These are phyloP conservation scores for Atalantia buxifolia DNA, from an alignment of 345 rosid genomes.

Conservation along the genomic window DNA sequence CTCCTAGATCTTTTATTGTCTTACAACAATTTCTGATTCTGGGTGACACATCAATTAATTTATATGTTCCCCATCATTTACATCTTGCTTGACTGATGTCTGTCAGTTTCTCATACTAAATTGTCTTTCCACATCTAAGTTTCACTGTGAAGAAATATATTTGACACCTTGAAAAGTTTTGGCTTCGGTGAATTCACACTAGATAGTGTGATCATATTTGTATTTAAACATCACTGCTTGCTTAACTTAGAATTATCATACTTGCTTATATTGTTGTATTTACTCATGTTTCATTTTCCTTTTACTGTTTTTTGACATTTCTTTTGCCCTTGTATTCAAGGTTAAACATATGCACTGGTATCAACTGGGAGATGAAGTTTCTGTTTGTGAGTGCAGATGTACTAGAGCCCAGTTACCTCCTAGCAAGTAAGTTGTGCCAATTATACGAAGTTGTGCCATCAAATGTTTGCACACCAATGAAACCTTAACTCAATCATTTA, in stretches of 20 bases:
- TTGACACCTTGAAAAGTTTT: background rate
- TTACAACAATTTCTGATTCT: background rate
- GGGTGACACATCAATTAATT: background rate
- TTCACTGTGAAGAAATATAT: background rate
- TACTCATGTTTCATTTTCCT: background rate
- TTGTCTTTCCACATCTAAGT: background rate
- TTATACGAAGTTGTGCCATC: background rate
- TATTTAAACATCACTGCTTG: background rate
- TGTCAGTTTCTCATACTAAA: background rate
- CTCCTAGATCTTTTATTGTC: background rate
- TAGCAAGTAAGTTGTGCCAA: slow-evolving; percentile 68
- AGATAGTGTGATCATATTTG: background rate
- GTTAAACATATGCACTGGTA: slow-evolving; percentile 98
- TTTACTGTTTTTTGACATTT: background rate
- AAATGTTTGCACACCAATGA: background rate
- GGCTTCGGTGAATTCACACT: background rate
- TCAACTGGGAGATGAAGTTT: slow-evolving; percentile 59
- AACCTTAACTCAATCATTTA: background rate
- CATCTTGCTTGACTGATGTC: background rate
- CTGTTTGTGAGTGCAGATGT: slow-evolving; percentile 87
- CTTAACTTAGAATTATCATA: background rate
- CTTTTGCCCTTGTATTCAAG: slow-evolving; percentile 33
- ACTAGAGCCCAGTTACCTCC: slow-evolving; percentile 84
- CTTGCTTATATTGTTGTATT: background rate
- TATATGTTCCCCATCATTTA: background rate